phyloP scores from a whole-genome alignment of 2,329 filamentous ascomycete species.

The Colletotrichum destructivum region DNA sequence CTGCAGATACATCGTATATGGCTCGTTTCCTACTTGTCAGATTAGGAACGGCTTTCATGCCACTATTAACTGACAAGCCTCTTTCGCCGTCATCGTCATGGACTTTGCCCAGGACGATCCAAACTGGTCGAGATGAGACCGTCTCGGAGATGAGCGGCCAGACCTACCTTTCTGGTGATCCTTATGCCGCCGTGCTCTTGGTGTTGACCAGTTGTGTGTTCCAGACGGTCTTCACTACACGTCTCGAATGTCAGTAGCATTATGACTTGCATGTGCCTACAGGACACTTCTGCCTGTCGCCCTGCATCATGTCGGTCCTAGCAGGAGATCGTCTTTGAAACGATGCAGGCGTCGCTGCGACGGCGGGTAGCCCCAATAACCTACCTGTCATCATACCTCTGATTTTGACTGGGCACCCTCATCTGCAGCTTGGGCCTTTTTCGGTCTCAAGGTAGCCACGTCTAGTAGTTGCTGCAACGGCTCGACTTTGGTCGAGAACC shows the following conservation, averaged over 20 bases:
- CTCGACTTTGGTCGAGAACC: constrained; percentile 27
- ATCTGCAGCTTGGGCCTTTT: constrained; percentile 31
- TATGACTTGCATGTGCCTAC: constrained; percentile 41
- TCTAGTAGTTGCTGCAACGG: constrained; percentile 18
- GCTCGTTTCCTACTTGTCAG: constrained; percentile 1
- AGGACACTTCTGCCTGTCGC: constrained; percentile 34
- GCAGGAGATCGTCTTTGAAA: constrained; percentile 42
- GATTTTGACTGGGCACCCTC: constrained; percentile 21
- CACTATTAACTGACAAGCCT: constrained; percentile 11
- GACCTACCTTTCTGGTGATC: neutral
- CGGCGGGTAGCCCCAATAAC: constrained; percentile 24
- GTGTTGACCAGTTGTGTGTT: constrained; percentile 24
- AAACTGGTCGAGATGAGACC: constrained; percentile 25
- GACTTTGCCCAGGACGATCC: neutral
- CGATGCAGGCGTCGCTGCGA: constrained; percentile 38
- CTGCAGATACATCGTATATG: neutral
- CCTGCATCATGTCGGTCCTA: constrained; percentile 38
- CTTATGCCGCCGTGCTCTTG: constrained; percentile 20
- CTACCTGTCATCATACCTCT: neutral
- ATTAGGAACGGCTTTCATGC: constrained; percentile 8
- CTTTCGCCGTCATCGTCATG: constrained; percentile 6
- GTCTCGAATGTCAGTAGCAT: constrained; percentile 4
- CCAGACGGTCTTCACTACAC: constrained; percentile 3
- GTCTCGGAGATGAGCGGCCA: constrained; percentile 31
- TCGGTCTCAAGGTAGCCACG: neutral